These are phyloP conservation scores for Brasilioporus rufonigricans DNA, from an alignment of 768 basidiomycete species.

Conservation along the genomic window DNA sequence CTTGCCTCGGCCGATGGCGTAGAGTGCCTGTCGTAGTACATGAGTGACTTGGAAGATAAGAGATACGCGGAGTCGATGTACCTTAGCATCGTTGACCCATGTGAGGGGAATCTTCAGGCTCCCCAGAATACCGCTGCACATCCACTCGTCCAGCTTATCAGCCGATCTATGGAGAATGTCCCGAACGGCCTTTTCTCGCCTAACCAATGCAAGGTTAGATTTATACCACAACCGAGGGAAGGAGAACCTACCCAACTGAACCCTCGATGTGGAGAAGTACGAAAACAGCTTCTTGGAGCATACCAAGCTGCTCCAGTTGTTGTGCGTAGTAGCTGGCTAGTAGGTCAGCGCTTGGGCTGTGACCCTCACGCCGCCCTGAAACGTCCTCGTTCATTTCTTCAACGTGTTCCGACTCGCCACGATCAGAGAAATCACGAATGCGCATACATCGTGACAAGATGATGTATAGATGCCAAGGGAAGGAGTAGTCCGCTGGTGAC, in stretches of 20 bases:
- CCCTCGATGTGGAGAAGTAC: conserved; percentile 88
- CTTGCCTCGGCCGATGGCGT: conserved; percentile 58
- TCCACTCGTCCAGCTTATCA: conserved; percentile 67
- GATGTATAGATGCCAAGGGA: conserved; percentile 93
- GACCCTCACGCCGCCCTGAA: conserved; percentile 61
- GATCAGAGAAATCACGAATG: conserved; percentile 85
- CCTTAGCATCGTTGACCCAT: conserved; percentile 94
- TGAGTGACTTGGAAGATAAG: background rate
- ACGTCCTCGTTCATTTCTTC: conserved; percentile 38
- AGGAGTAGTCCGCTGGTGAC: conserved; percentile 74
- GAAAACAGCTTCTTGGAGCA: conserved; percentile 85
- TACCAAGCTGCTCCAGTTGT: conserved; percentile 77
- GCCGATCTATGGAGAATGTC: conserved; percentile 75
- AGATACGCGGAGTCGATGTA: conserved; percentile 25
- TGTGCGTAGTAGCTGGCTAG: conserved; percentile 82
- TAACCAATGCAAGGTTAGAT: conserved; percentile 33
- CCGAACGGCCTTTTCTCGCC: conserved; percentile 80
- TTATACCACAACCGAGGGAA: background rate
- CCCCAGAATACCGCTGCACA: conserved; percentile 64
- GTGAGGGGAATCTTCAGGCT: conserved; percentile 76
- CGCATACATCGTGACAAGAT: conserved; percentile 81
- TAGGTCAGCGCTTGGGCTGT: conserved; percentile 80
- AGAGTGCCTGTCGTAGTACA: conserved; percentile 53
- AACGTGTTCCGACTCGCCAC: conserved; percentile 46
- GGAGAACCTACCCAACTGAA: conserved; percentile 59